Percentiles rank a stretch among this genome's conserved stretches.
phyloP scores from a whole-genome alignment of 495 filamentous ascomycete genomes.

The Daldinia decipiens region DNA sequence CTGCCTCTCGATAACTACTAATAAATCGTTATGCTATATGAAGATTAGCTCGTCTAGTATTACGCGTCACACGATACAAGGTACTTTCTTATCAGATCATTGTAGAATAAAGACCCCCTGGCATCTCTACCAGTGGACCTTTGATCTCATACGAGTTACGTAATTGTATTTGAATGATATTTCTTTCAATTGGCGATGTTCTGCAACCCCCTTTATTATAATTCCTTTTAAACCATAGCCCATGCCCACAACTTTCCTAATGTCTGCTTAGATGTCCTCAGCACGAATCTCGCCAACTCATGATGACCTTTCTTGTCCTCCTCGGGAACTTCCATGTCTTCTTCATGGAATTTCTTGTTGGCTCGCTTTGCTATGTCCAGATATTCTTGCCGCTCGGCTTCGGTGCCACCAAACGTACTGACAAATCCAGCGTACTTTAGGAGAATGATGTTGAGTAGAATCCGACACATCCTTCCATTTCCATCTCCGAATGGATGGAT shows the following conservation, averaged over 20 bases:
- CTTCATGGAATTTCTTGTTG: constrained; percentile 37
- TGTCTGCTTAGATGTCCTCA: constrained; percentile 17
- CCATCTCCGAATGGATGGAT: constrained; percentile 55
- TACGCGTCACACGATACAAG: constrained; percentile 9
- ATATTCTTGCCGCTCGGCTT: constrained; percentile 40
- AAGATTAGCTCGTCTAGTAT: not conserved
- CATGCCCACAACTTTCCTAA: not conserved
- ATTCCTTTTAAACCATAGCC: not conserved
- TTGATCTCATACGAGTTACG: no score
- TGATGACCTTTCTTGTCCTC: constrained; percentile 30
- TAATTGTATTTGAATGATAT: no score
- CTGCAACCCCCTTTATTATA: not conserved
- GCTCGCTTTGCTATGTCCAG: constrained; percentile 26
- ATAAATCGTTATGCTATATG: not conserved
- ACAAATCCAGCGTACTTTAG: constrained; percentile 46
- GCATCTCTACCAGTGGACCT: no score
- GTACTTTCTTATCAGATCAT: constrained; percentile 21
- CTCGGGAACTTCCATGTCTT: constrained; percentile 43
- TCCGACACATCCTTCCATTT: constrained; percentile 52
- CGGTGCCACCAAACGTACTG: constrained; percentile 29
- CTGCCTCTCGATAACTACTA: not conserved
- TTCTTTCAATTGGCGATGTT: no score
- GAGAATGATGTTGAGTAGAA: constrained; percentile 50
- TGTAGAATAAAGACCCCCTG: no score
- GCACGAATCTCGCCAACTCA: constrained; percentile 23